These are phyloP conservation scores for Yamagishiella unicocca DNA, from an alignment of 139 green algal species.

Conservation along the genomic window DNA sequence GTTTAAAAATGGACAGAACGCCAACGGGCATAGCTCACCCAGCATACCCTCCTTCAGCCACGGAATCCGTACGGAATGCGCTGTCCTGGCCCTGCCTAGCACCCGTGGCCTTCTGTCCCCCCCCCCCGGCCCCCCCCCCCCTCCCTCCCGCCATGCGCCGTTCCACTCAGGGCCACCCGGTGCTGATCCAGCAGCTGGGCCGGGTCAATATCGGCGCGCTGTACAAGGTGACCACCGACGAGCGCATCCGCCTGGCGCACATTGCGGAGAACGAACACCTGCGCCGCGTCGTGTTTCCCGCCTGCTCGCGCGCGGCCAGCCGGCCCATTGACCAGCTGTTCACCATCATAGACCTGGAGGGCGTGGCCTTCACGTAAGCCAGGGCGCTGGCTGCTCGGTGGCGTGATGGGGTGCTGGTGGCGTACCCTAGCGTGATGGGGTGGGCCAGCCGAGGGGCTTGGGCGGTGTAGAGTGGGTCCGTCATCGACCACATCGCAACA, in stretches of 20 bases:
- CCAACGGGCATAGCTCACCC: no score
- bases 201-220: constrained; percentile 81
- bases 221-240: constrained; percentile 82
- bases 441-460: no score
- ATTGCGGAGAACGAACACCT: constrained; percentile 92
- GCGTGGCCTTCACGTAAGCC: constrained; percentile 55
- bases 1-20: no score
- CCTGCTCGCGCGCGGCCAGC: constrained; percentile 75
- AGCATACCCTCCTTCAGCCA: no score
- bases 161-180: constrained; percentile 78
- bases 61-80: no score
- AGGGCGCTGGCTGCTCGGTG: background rate
- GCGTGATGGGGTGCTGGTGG: no score
- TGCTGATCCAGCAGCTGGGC: constrained; percentile 91
- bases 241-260: constrained; percentile 90
- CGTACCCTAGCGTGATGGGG: no score
- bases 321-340: constrained; percentile 85
- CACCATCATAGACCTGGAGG: constrained; percentile 91
- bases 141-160: background rate
- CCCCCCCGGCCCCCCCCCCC: no score
- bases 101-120: no score
- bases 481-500: no score
- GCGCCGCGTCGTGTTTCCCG: constrained; percentile 82
- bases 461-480: no score
- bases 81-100: no score